Evolutionary conservation across 306 rosid genomes (phyloP), one percentile per base, ranked within the genome.

Genomic region (Citrullus colocynthis): DNA sequence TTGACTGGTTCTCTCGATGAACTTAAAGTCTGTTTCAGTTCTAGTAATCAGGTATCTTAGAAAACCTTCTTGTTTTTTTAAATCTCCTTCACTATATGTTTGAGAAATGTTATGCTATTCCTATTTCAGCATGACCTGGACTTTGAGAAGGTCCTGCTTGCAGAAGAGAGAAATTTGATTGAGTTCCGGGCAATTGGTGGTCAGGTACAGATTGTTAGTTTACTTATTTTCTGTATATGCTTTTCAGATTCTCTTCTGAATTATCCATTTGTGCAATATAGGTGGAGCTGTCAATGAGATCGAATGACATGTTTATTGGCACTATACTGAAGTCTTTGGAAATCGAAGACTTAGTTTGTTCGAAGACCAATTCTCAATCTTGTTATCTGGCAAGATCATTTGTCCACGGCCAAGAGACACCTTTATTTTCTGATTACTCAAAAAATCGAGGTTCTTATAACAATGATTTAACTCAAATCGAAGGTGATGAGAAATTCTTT

Each of bases 121-220:
- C 80, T 72, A 65, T 88, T 77, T 81, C 82, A 95, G 99, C 87
- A 81, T 79, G 92, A 79, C 74, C 90, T 88, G 74, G 86, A 81
- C 89, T 82, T 92, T 58, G 80, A 83, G 86, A 87, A 90, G 85
- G 96, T 95, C 83, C 97, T 95, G 78, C 90, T 88, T 79, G 82
- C 87, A 77, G 86, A 90, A 85, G 99, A 95, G 88, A 85, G 76
- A 60, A 85, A 71, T 34, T 89, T 92, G 75, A 89, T 95, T 86
- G 97, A 95, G 84, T 88, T 95, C 89, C 93, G 99, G 69, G 99
- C 97, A 73, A 88, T 89, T 75, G 99, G 99, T 81, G 99, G 99
- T 77, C 97, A 87, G 97, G 99, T 95, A 83, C 39, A 82, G 55
- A 18, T 67, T 71, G 37, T 13, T 48, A 44, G 14, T 71, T 67